A percentile compares a stretch with the other conserved stretches of the same genome.
phyloP scores from a whole-genome alignment of 306 rosid genomes.

The Hippophae rhamnoides region DNA sequence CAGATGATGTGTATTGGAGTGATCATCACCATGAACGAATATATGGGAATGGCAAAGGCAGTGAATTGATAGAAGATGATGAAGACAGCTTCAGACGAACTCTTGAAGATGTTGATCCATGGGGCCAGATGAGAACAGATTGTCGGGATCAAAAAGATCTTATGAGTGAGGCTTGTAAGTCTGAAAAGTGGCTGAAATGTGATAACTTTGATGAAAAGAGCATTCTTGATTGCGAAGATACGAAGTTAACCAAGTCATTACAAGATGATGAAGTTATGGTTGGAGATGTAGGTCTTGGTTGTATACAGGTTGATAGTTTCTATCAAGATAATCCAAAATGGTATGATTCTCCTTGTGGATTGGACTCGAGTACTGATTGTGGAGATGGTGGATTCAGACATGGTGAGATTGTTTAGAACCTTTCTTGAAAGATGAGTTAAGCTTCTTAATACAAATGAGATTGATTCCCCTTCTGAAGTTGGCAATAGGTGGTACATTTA shows the following conservation, averaged over 20 bases:
- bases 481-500: slow-evolving; percentile 82
- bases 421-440: slow-evolving; percentile 30
- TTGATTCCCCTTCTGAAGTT: slow-evolving; percentile 20
- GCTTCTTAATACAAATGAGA: slow-evolving; percentile 46
- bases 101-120: slow-evolving; percentile 74
- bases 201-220: slow-evolving; percentile 32
- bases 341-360: slow-evolving; percentile 97
- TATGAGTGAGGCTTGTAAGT: slow-evolving; percentile 62
- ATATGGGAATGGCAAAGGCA: slow-evolving; percentile 72
- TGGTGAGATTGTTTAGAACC: slow-evolving; percentile 67
- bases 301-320: slow-evolving; percentile 93
- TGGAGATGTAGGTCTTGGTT: slow-evolving; percentile 83
- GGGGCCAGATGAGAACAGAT: slow-evolving; percentile 84
- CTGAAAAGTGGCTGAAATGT: slow-evolving; percentile 95
- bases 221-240: slow-evolving; percentile 58
- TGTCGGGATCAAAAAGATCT: slow-evolving; percentile 72
- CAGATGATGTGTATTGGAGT: slow-evolving; percentile 83
- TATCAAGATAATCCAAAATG: slow-evolving; percentile 87
- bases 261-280: slow-evolving; percentile 74
- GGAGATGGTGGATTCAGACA: slow-evolving; percentile 79
- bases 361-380: slow-evolving; percentile 81
- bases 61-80: slow-evolving; percentile 88
- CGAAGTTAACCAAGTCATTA: slow-evolving; percentile 78
- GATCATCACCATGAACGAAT: slow-evolving; percentile 67
- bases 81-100: slow-evolving; percentile 89